These are phyloP conservation scores for Beauveria scarabaeidicola DNA, from an alignment of 2,329 filamentous ascomycete genomes.

Conservation along the genomic window DNA sequence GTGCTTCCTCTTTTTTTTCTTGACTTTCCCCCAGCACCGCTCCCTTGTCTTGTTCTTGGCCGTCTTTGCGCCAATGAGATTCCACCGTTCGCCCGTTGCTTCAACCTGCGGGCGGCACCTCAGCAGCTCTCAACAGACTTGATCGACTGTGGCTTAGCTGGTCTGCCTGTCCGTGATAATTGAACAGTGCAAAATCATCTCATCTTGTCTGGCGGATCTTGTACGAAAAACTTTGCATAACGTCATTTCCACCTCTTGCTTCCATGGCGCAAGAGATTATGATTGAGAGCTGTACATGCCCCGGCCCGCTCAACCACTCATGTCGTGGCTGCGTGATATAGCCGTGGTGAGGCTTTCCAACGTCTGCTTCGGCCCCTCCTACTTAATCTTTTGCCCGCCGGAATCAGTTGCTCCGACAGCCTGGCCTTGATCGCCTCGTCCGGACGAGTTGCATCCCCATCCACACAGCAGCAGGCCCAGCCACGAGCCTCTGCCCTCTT, in stretches of 20 bases:
- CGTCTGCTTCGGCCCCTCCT: background rate
- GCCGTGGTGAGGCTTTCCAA: slow-evolving; percentile 2
- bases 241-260: slow-evolving; percentile 4
- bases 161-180: background rate
- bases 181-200: background rate
- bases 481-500: slow-evolving; percentile 4
- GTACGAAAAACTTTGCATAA: background rate
- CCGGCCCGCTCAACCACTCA: background rate
- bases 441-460: background rate
- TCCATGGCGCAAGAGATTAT: background rate
- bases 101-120: background rate
- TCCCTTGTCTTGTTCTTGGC: background rate
- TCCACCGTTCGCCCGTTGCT: background rate
- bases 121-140: too few relatives aligned
- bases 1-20: background rate
- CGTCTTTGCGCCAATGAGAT: background rate
- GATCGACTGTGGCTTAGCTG: background rate
- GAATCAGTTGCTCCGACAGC: background rate
- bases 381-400: background rate
- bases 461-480: background rate
- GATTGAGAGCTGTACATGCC: background rate
- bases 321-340: background rate
- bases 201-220: background rate
- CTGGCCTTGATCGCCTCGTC: background rate
- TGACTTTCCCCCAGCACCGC: background rate